Conservation (phyloP, 163 green algal species). For the Scenedesmus sp. region DNA sequence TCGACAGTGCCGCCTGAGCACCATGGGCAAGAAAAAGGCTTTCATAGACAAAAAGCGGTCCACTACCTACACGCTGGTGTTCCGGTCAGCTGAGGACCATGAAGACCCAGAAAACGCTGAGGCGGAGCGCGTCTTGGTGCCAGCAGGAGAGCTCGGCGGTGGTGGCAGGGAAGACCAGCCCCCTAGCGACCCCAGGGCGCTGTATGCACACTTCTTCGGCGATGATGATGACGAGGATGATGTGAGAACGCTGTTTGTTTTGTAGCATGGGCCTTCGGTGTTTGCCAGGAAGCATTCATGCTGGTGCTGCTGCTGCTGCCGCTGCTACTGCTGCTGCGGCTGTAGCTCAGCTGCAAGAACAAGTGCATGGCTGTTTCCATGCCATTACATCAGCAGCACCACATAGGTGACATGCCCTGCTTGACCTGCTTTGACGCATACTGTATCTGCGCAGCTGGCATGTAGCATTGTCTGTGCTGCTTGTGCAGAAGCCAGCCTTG, state of each 20-base stretch:
- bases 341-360: neutral
- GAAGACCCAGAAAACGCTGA: slow-evolving; percentile 35
- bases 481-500: neutral
- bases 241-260: neutral
- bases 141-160: slow-evolving; percentile 12
- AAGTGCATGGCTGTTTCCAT: neutral
- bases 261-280: neutral
- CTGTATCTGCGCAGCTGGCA: neutral
- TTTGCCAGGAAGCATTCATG: neutral
- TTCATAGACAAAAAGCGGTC: slow-evolving; percentile 95
- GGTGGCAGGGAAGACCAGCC: neutral
- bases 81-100: slow-evolving; percentile 59
- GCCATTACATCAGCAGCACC: neutral
- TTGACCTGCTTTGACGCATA: neutral
- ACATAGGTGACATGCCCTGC: neutral
- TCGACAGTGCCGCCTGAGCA: slow-evolving; percentile 6
- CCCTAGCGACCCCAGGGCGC: slow-evolving; percentile 12
- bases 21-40: slow-evolving; percentile 81
- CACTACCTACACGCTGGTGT: slow-evolving; percentile 88
- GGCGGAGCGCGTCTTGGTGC: slow-evolving; percentile 34
- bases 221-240: slow-evolving; percentile 66
- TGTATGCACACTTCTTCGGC: slow-evolving; percentile 70
- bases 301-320: neutral
- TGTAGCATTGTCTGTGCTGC: neutral
- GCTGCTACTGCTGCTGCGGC: neutral